A percentile compares a stretch with the other conserved stretches of the same genome.
phyloP scores from a whole-genome alignment of 2,329 filamentous ascomycete genomes.

The Cercospora citrullina region DNA sequence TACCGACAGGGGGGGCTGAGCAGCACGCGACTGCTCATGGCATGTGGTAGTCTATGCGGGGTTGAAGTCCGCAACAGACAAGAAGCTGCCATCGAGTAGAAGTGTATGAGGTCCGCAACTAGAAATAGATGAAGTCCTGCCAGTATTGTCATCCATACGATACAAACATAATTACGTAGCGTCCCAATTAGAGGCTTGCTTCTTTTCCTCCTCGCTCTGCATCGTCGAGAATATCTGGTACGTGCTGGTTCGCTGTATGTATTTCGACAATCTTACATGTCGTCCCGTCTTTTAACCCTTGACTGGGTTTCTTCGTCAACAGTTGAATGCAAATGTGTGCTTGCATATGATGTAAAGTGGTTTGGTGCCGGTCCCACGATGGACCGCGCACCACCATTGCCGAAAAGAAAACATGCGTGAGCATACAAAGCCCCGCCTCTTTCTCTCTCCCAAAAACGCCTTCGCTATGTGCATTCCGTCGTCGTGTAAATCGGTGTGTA shows the following conservation, averaged over 20 bases:
- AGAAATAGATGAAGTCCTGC: slow-evolving; percentile 1
- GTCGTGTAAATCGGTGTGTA: slow-evolving; percentile 19
- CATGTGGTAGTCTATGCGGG: neutral
- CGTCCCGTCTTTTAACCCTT: slow-evolving; percentile 9
- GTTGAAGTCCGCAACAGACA: neutral
- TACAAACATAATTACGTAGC: slow-evolving; percentile 29
- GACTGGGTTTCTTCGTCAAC: slow-evolving; percentile 14
- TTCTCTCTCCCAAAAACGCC: slow-evolving; percentile 20
- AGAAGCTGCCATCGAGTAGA: no score
- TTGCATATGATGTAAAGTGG: slow-evolving; percentile 12
- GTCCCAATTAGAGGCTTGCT: slow-evolving; percentile 9
- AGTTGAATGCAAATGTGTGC: slow-evolving; percentile 24
- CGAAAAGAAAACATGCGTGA: slow-evolving; percentile 17
- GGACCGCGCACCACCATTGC: slow-evolving; percentile 12
- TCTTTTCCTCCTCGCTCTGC: slow-evolving; percentile 6
- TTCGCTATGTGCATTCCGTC: slow-evolving; percentile 19
- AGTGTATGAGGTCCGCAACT: no score
- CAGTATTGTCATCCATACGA: slow-evolving; percentile 21
- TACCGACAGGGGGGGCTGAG: neutral
- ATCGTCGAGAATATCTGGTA: slow-evolving; percentile 12
- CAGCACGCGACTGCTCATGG: neutral
- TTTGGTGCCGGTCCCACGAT: slow-evolving; percentile 5
- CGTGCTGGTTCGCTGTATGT: slow-evolving; percentile 18
- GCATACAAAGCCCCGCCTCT: slow-evolving; percentile 12
- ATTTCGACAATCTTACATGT: slow-evolving; percentile 7